These are phyloP conservation scores for Symbiodinium pilosum DNA, from an alignment of 73 alveolate species.

Conservation along the genomic window DNA sequence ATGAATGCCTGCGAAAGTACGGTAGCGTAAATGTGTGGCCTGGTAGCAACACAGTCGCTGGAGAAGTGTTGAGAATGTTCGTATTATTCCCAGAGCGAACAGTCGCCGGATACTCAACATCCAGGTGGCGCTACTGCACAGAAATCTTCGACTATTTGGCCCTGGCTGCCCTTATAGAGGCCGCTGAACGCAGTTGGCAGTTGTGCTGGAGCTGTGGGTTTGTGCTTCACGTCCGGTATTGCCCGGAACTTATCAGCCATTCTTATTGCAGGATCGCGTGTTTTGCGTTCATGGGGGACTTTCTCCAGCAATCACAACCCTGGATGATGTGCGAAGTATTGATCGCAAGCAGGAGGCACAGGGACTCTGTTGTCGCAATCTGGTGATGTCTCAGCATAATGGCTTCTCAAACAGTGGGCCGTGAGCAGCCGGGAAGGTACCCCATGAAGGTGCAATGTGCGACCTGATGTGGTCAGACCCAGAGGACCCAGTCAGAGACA, in stretches of 20 bases:
- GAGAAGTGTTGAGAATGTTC: constrained; percentile 30
- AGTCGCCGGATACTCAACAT: not conserved
- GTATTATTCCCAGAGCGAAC: not conserved
- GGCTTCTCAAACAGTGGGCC: not conserved
- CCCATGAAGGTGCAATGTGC: constrained; percentile 99
- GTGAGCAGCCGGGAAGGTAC: constrained; percentile 96
- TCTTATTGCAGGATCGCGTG: constrained; percentile 55
- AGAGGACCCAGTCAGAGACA: constrained; percentile 95
- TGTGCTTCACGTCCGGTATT: not conserved
- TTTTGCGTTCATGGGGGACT: constrained; percentile 96
- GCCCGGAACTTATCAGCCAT: too few relatives aligned
- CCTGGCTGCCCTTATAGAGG: constrained; percentile 98
- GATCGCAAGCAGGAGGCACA: constrained; percentile 99
- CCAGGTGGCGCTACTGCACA: constrained; percentile 99
- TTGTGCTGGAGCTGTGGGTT: not conserved
- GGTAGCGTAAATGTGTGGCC: constrained; percentile 96
- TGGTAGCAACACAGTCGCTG: not conserved
- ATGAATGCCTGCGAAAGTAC: constrained; percentile 98
- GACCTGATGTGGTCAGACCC: constrained; percentile 99
- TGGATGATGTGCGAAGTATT: constrained; percentile 97
- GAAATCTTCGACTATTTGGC: constrained; percentile 99
- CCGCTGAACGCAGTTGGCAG: not conserved
- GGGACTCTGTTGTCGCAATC: not conserved
- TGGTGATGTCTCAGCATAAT: not conserved
- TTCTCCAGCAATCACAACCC: constrained; percentile 96